These are phyloP conservation scores for Psilocybe azurescens DNA, from an alignment of 768 basidiomycete species.

Conservation along the genomic window DNA sequence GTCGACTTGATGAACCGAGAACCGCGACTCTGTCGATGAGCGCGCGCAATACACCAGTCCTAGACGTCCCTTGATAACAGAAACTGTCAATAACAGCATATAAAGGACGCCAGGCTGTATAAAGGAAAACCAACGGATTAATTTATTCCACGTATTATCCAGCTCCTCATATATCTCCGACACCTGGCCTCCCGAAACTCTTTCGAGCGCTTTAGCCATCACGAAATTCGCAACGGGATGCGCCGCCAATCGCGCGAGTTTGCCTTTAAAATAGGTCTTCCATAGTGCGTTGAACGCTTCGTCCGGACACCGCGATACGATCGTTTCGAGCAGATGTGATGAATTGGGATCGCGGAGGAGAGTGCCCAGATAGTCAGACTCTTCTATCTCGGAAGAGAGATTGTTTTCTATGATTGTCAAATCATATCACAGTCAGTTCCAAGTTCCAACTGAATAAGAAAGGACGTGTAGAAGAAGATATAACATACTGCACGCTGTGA, in stretches of 20 bases:
- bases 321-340: slow-evolving; percentile 87
- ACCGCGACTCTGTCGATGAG: slow-evolving; percentile 69
- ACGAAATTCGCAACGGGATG: slow-evolving; percentile 98
- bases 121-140: slow-evolving; percentile 64
- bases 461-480: background rate
- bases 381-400: slow-evolving; percentile 42
- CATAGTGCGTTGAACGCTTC: slow-evolving; percentile 72
- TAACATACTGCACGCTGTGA: slow-evolving; percentile 67
- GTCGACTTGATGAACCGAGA: slow-evolving; percentile 50
- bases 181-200: slow-evolving; percentile 63
- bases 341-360: slow-evolving; percentile 87
- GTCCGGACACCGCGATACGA: slow-evolving; percentile 67
- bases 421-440: background rate
- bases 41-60: slow-evolving; percentile 81
- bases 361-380: slow-evolving; percentile 81
- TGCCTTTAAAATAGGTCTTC: slow-evolving; percentile 78
- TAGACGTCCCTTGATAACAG: slow-evolving; percentile 56
- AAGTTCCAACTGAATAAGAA: background rate
- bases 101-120: no score
- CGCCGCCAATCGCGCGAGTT: slow-evolving; percentile 70
- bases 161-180: slow-evolving; percentile 64
- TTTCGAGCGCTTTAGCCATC: slow-evolving; percentile 75
- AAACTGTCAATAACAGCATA: background rate
- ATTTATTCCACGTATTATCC: slow-evolving; percentile 56
- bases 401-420: slow-evolving; percentile 40